Base-by-base conservation (phyloP, 2,329 filamentous ascomycete genomes). In the Cladosporium sp. region DNA sequence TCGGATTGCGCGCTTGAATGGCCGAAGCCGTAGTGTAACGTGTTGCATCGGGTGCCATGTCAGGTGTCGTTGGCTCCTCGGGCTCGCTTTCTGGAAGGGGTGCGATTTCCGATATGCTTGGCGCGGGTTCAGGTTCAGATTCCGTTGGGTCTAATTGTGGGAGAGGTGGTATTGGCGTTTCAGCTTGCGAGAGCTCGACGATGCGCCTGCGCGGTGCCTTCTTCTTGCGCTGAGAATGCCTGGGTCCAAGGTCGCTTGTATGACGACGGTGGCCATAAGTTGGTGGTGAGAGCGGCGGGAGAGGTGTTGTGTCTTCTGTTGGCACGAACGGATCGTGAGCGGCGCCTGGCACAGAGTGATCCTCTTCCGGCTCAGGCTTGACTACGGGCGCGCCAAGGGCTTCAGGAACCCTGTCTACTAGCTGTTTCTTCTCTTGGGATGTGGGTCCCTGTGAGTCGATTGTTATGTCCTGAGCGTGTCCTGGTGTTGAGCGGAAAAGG, bases 391-490 rank as follows among this genome's bases (percentile, higher is more conserved):
- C 86, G 38, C 84, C 86, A 25, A 88, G 83, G 17, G 87, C 85
- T 66, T 95, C 87, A 1, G 89, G 88, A 11, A 82, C 89, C 49
- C 92, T 86, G 52, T 97, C 92, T 5, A 92, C 83, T 43, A 99
- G 81, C 64, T 89, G 88, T 68, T 91, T 91, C 70, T 86, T 87
- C 77, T 99, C 94, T 15, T 86, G 84, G 69, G 91, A 95, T n/a
- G 84, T 88, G 1, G 94, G 93, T 0, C 88, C 88, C 36, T 85
- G 84, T 2, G 88, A 87, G 72, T 99, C 94, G 66, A 99, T 93
- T 47, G 91, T 80, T 60, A 97, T 86, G 70, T 99, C 94, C 64
- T 96, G 90, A 0, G 87, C 88, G 69, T 94, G 96, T 5, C 94
- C 94, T 11, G 93, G 90, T 0, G 90, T 92, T 60, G 85, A 87